phyloP scores from a whole-genome alignment of 2,329 filamentous ascomycete genomes.

The Trichoderma pleuroti region DNA sequence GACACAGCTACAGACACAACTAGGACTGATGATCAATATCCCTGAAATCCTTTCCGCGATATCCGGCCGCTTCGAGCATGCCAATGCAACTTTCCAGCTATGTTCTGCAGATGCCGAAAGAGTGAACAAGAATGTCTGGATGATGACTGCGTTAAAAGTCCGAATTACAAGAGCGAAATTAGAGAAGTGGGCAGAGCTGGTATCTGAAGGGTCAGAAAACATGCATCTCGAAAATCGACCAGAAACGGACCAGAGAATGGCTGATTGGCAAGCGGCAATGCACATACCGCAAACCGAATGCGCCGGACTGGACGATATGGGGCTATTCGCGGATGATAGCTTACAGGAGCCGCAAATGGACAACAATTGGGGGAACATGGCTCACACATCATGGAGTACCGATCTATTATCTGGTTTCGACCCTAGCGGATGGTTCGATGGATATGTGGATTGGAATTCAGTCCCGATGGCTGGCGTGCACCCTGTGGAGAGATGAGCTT shows the following conservation, averaged over 20 bases:
- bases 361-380: not conserved
- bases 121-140: slow-evolving; percentile 46
- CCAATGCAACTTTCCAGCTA: slow-evolving; percentile 36
- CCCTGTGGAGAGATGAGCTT: slow-evolving; percentile 24
- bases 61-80: slow-evolving; percentile 42
- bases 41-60: slow-evolving; percentile 41
- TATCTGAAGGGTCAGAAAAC: slow-evolving; percentile 35
- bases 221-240: slow-evolving; percentile 22
- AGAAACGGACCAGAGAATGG: slow-evolving; percentile 4
- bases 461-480: slow-evolving; percentile 33
- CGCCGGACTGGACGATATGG: slow-evolving; percentile 11
- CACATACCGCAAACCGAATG: slow-evolving; percentile 2
- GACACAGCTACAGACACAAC: slow-evolving; percentile 41
- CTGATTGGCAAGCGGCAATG: slow-evolving; percentile 20
- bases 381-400: slow-evolving; percentile 27
- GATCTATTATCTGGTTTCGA: slow-evolving; percentile 35
- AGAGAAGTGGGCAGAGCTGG: slow-evolving; percentile 45
- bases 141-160: slow-evolving; percentile 46
- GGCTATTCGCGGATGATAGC: not conserved
- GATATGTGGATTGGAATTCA: slow-evolving; percentile 35
- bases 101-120: slow-evolving; percentile 31
- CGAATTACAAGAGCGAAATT: slow-evolving; percentile 45
- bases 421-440: slow-evolving; percentile 36
- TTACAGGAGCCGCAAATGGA: not conserved
- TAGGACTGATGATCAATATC: slow-evolving; percentile 45